Conservation (phyloP, 1,139 yeast genomes). For the Zygosaccharomyces sapae region DNA sequence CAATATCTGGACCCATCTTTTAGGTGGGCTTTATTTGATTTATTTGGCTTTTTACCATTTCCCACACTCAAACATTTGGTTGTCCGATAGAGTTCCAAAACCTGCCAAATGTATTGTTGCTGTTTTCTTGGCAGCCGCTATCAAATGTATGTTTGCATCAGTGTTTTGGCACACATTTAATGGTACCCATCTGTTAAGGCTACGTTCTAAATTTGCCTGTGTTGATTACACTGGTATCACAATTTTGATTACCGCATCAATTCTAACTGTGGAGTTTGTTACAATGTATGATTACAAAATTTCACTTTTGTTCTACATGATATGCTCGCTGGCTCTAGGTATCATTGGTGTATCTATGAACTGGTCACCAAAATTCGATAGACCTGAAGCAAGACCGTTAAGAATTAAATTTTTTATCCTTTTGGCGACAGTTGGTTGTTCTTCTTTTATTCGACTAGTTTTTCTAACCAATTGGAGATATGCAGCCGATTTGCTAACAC, state of each 20-base stretch:
- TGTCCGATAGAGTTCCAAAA: conserved; percentile 33
- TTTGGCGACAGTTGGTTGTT: conserved; percentile 69
- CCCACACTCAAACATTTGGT: conserved; percentile 51
- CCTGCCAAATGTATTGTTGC: conserved; percentile 50
- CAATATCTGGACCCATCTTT: conserved; percentile 89
- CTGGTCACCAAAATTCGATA: conserved; percentile 88
- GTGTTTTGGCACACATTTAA: conserved; percentile 90
- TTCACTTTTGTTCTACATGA: conserved; percentile 45
- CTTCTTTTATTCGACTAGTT: conserved; percentile 58
- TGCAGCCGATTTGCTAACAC: conserved; percentile 40
- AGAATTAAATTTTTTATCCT: conserved; percentile 82
- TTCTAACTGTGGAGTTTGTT: conserved; percentile 79
- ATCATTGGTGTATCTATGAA: conserved; percentile 69
- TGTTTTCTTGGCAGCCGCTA: conserved; percentile 64
- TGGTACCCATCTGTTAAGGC: conserved; percentile 61
- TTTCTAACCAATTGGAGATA: conserved; percentile 54
- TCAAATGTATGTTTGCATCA: conserved; percentile 73
- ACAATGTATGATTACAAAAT: conserved; percentile 49
- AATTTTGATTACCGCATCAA: conserved; percentile 82
- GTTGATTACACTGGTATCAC: conserved; percentile 95
- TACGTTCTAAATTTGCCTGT: conserved; percentile 79
- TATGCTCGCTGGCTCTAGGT: conserved; percentile 64
- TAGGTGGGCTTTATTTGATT: conserved; percentile 58
- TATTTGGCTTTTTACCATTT: conserved; percentile 57
- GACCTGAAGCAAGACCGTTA: conserved; percentile 74